Evolutionary conservation across 306 rosid genomes (phyloP).

Genomic region (Lupinus albus): DNA sequence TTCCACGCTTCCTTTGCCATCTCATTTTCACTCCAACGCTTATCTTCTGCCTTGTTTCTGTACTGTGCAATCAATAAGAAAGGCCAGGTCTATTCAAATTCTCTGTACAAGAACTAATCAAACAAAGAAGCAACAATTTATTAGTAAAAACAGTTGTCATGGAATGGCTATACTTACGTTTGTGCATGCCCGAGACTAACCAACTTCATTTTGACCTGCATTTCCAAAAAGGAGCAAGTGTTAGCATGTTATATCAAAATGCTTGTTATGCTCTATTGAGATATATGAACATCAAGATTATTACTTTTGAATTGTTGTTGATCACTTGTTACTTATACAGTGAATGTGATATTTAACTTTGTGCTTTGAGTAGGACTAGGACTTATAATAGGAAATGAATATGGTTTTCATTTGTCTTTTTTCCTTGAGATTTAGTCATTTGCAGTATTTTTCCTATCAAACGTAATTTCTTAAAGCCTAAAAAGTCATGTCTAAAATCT

Average conservation of each 20-base stretch:
- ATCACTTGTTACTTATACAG: neutral
- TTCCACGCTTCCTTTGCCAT: slow-evolving; percentile 69
- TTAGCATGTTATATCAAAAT: neutral
- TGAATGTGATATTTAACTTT: neutral
- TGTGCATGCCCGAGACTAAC: slow-evolving; percentile 83
- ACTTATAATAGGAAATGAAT: neutral
- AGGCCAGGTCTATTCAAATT: slow-evolving; percentile 23
- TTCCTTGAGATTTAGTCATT: slow-evolving; percentile 14
- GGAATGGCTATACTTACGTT: slow-evolving; percentile 57
- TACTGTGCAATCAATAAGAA: slow-evolving; percentile 52
- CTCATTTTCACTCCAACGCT: slow-evolving; percentile 74
- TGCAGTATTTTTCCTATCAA: neutral
- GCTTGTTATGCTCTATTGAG: neutral
- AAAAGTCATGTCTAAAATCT: slow-evolving; percentile 5
- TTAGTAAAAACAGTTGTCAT: slow-evolving; percentile 18
- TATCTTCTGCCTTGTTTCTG: slow-evolving; percentile 76
- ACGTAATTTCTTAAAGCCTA: neutral
- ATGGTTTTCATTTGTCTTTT: neutral
- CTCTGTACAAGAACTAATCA: slow-evolving; percentile 6
- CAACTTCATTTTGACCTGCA: slow-evolving; percentile 93
- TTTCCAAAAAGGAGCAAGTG: slow-evolving; percentile 13
- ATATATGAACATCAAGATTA: neutral
- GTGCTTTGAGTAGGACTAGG: neutral
- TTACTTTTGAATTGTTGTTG: neutral
- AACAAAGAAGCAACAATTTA: slow-evolving; percentile 9